These are phyloP conservation scores for Nitzschia palea DNA, from an alignment of 108 stramenopile species.

Conservation along the genomic window DNA sequence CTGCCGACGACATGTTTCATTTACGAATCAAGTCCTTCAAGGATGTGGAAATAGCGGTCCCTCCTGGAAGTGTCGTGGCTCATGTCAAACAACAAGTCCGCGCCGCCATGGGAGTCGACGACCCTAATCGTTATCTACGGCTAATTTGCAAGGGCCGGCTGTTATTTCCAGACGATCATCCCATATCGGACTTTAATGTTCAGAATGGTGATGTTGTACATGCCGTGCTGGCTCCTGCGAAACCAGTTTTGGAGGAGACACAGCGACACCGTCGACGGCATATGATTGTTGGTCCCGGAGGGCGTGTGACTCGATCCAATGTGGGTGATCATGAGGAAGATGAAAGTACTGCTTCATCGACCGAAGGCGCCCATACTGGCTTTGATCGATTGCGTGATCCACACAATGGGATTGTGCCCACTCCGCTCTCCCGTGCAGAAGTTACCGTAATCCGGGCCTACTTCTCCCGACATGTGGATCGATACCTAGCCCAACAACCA, in stretches of 20 bases:
- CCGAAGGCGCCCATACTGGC: too few relatives aligned
- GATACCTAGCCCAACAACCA: constrained; percentile 44
- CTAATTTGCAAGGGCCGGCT: constrained; percentile 73
- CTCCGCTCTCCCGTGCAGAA: constrained; percentile 60
- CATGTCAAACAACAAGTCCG: constrained; percentile 34
- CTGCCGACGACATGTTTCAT: constrained; percentile 14
- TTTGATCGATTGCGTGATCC: constrained; percentile 78
- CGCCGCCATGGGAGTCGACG: constrained; percentile 6
- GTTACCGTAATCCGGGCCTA: constrained; percentile 75
- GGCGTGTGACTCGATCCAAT: constrained; percentile 37
- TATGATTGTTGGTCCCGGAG: constrained; percentile 58
- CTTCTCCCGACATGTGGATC: constrained; percentile 76
- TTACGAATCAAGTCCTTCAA: constrained; percentile 28
- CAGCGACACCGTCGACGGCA: constrained; percentile 14
- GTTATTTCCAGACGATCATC: constrained; percentile 66
- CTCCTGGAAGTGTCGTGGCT: constrained; percentile 9
- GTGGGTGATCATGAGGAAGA: constrained; percentile 28
- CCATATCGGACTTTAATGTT: constrained; percentile 51
- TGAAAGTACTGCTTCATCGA: constrained; percentile 14
- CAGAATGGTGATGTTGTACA: constrained; percentile 66
- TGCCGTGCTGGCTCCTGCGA: constrained; percentile 59
- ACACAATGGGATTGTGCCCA: not conserved
- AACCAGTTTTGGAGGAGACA: not conserved
- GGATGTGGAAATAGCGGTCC: constrained; percentile 20
- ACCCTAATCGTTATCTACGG: constrained; percentile 48